phyloP scores from a whole-genome alignment of 2,329 filamentous ascomycete species.

The Penicillium vulpinum region DNA sequence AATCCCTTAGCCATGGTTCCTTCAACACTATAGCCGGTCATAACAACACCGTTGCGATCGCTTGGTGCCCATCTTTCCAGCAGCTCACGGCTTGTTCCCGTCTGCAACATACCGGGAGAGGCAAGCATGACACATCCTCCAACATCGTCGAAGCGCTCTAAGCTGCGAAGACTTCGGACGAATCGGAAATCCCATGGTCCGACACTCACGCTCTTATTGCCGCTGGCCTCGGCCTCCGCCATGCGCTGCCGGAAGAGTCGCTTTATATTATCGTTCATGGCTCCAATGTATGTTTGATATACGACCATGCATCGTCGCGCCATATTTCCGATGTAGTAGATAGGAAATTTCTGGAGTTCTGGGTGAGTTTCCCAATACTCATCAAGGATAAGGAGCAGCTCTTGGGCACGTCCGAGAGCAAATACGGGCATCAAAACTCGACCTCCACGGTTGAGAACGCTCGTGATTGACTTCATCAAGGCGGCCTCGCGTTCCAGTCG shows the following conservation, averaged over 20 bases:
- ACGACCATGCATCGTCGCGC: constrained; percentile 97
- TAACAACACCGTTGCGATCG: constrained; percentile 95
- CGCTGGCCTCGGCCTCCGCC: constrained; percentile 81
- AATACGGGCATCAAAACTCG: constrained; percentile 94
- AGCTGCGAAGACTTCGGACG: constrained; percentile 84
- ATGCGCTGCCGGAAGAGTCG: constrained; percentile 89
- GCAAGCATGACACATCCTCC: constrained; percentile 97
- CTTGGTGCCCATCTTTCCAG: constrained; percentile 95
- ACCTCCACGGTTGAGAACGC: constrained; percentile 85
- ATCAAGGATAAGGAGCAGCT: constrained; percentile 89
- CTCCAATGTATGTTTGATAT: constrained; percentile 95
- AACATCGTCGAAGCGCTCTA: constrained; percentile 94
- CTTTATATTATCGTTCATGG: constrained; percentile 99
- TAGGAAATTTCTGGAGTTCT: constrained; percentile 86
- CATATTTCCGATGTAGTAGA: constrained; percentile 96
- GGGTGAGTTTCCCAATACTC: constrained; percentile 93
- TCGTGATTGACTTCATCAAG: constrained; percentile 92
- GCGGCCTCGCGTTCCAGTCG: constrained; percentile 87
- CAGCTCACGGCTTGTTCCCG: constrained; percentile 87
- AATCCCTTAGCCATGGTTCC: constrained; percentile 98
- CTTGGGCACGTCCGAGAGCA: constrained; percentile 88
- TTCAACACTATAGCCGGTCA: constrained; percentile 97
- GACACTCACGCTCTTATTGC: constrained; percentile 66
- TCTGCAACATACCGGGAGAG: constrained; percentile 97
- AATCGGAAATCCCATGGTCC: constrained; percentile 97